Percentiles rank a stretch among this genome's conserved stretches.
Conservation (phyloP, 805 yeast species). For the Saccharomyces mikatae region DNA sequence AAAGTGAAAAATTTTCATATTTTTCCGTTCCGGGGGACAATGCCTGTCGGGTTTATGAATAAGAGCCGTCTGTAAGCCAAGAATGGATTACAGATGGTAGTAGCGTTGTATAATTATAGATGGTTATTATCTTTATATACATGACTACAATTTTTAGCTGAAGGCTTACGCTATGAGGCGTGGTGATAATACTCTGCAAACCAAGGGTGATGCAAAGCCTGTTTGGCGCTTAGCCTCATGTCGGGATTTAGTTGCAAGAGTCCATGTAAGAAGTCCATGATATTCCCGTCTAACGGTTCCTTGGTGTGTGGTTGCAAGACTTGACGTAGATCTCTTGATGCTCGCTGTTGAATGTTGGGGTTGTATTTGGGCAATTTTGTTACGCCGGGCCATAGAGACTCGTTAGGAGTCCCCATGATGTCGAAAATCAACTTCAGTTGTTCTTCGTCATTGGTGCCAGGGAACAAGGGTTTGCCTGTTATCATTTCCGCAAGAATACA, state of each 20-base stretch:
- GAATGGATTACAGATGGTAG: neutral
- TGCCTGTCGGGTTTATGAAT: neutral
- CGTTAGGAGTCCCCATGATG: conserved; percentile 88
- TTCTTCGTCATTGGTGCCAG: conserved; percentile 97
- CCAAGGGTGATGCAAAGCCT: conserved; percentile 42
- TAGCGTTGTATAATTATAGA: neutral
- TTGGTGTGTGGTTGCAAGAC: conserved; percentile 25
- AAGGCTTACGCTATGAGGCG: neutral
- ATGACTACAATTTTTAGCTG: neutral
- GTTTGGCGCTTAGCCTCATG: conserved; percentile 42
- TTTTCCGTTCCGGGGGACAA: neutral
- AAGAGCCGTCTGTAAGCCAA: neutral
- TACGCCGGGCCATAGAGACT: conserved; percentile 92
- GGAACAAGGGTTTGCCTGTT: conserved; percentile 87
- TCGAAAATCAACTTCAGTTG: conserved; percentile 91
- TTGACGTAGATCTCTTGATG: conserved; percentile 50
- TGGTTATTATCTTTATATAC: neutral
- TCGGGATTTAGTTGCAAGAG: conserved; percentile 48
- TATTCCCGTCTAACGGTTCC: conserved; percentile 21
- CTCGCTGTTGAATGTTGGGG: conserved; percentile 88
- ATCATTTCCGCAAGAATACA: conserved; percentile 98
- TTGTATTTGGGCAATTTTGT: conserved; percentile 85
- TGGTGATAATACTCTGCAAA: conserved; percentile 30
- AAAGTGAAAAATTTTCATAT: neutral
- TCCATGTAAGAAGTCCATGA: conserved; percentile 27